phyloP scores from a whole-genome alignment of 805 yeast species.

The Wickerhamiella hasegawae region DNA sequence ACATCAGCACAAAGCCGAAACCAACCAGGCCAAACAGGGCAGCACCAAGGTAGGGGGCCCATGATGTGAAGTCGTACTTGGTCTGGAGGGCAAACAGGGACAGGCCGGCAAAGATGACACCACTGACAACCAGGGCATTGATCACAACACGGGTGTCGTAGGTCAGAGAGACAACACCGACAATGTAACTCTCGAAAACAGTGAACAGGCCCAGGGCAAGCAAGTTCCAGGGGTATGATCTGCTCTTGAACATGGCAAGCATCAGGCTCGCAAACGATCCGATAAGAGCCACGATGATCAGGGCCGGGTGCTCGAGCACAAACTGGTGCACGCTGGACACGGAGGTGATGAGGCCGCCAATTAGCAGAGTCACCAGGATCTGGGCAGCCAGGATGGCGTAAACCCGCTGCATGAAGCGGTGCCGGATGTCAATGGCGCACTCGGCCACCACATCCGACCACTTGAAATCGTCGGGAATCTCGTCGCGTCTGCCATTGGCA shows the following conservation, averaged over 20 bases:
- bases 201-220: slow-evolving; percentile 52
- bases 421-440: slow-evolving; percentile 61
- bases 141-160: slow-evolving; percentile 48
- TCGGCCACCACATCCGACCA: slow-evolving; percentile 62
- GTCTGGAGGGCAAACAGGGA: slow-evolving; percentile 64
- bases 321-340: slow-evolving; percentile 33
- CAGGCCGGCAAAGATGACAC: slow-evolving; percentile 57
- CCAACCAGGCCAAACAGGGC: slow-evolving; percentile 56
- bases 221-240: slow-evolving; percentile 53
- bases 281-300: slow-evolving; percentile 36
- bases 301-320: slow-evolving; percentile 43
- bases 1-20: slow-evolving; percentile 51
- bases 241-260: slow-evolving; percentile 45
- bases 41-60: slow-evolving; percentile 43
- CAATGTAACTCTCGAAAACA: slow-evolving; percentile 50
- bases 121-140: slow-evolving; percentile 56
- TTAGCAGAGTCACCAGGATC: slow-evolving; percentile 40
- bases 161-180: slow-evolving; percentile 51
- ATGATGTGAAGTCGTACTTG: slow-evolving; percentile 54
- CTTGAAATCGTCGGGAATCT: slow-evolving; percentile 52
- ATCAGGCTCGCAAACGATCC: slow-evolving; percentile 51
- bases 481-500: slow-evolving; percentile 5
- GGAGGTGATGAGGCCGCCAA: slow-evolving; percentile 35
- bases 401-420: slow-evolving; percentile 62
- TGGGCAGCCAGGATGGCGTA: slow-evolving; percentile 57